These are phyloP conservation scores for Mycena sp. DNA, from an alignment of 1,284 basidiomycete genomes.

Conservation along the genomic window DNA sequence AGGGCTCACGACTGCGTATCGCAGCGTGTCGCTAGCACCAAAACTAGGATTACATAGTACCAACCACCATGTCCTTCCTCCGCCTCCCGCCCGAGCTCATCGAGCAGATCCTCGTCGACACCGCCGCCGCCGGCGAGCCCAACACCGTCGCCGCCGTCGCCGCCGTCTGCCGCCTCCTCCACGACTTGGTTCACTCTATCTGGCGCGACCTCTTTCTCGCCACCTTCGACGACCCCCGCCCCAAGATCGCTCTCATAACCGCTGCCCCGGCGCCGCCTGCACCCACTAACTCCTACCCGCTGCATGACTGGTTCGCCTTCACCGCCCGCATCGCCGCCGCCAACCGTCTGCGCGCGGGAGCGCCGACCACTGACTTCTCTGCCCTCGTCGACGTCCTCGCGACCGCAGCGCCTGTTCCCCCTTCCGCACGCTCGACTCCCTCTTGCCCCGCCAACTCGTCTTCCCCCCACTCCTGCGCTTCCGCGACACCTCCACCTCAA, in stretches of 20 bases:
- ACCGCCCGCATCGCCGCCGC: conserved; percentile 21
- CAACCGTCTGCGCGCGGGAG: conserved; percentile 10
- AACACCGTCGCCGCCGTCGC: conserved; percentile 24
- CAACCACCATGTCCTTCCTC: conserved; percentile 12
- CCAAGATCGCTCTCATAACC: conserved; percentile 8
- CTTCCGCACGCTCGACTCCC: not conserved
- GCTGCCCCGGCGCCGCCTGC: not conserved
- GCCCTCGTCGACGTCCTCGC: conserved; percentile 18
- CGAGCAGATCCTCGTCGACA: conserved; percentile 23
- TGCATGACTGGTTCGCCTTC: conserved; percentile 25
- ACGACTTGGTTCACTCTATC: conserved; percentile 17
- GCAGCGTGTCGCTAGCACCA: no score
- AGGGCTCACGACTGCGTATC: no score
- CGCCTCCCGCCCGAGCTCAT: conserved; percentile 25
- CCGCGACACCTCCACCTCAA: conserved; percentile 1
- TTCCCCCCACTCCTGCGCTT: conserved; percentile 25
- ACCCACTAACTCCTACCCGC: not conserved
- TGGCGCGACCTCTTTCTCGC: conserved; percentile 26
- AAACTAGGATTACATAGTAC: no score
- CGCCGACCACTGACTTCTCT: conserved; percentile 14
- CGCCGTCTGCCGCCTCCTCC: conserved; percentile 20
- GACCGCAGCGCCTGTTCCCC: conserved; percentile 11
- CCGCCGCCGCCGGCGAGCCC: not conserved
- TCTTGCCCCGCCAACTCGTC: not conserved
- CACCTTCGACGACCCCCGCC: conserved; percentile 27